Evolutionary conservation across 2,329 filamentous ascomycete genomes (phyloP), one percentile per base, ranked within the genome.

Genomic region (Ciborinia camelliae): DNA sequence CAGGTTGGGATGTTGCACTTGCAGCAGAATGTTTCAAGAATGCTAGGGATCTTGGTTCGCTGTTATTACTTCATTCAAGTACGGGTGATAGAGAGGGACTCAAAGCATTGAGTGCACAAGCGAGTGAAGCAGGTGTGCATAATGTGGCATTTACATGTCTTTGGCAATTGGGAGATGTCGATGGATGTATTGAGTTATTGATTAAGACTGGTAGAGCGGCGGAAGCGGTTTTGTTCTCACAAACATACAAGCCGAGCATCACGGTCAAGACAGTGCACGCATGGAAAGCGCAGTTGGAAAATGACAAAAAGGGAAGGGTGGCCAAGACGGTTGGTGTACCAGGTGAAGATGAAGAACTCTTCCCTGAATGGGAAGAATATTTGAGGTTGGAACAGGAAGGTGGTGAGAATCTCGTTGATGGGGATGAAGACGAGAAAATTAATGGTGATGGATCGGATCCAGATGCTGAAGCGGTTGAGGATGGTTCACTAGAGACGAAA

Each of bases 301-400:
- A 91, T 79, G 84, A 82, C 62, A 94, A 94, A 76, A 97, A 96
- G 81, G 85, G 83, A 14, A 91, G 95, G 70, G 90, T 98, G 4
- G 86, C 90, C 14, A 90, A 94, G 79, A 82, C 92, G 59, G 84
- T 99, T 62, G 94, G 90, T 67, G 84, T 91, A 0, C 95, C 95
- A 0, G 90, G 86, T 0, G 88, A 90, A 71, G 91, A 92, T 66
- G 90, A 90, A 48, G 93, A 96, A 3, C 83, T 99, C 71, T 99
- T 99, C 79, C 94, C 94, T 0, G 92, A 97, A 73, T 99, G 95
- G 95, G 90, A 97, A 5, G 90, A 95, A 77, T 97, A 91, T 81
- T 75, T 98, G 71, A 83, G 84, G 73, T 76, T 97, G 68, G 95
- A 98, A 80, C 85, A 83, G 66, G 88, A 92, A 71, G 90, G 90